Evolutionary conservation across 352 stramenopile species (phyloP).

Genomic region (Globisporangium recalcitrans): DNA sequence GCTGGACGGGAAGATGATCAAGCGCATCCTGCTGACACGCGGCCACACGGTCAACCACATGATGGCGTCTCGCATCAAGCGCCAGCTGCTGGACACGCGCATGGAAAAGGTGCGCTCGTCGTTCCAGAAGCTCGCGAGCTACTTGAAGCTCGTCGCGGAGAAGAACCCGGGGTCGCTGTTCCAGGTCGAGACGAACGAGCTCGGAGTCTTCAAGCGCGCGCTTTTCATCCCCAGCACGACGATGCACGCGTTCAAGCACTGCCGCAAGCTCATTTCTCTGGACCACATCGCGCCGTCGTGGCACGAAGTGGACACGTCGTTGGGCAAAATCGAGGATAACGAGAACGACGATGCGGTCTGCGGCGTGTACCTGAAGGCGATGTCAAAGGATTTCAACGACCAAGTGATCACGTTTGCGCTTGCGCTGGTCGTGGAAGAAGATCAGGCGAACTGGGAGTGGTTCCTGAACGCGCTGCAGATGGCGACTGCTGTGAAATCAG

Average conservation of each 20-base stretch:
- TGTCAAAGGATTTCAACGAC: slow-evolving; percentile 75
- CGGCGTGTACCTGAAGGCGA: slow-evolving; percentile 65
- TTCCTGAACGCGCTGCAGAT: slow-evolving; percentile 52
- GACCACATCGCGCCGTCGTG: slow-evolving; percentile 48
- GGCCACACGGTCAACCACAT: slow-evolving; percentile 81
- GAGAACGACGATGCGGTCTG: slow-evolving; percentile 68
- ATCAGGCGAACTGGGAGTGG: slow-evolving; percentile 72
- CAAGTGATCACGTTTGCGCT: slow-evolving; percentile 58
- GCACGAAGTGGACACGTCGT: slow-evolving; percentile 27
- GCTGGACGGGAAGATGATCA: slow-evolving; percentile 71
- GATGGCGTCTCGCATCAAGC: slow-evolving; percentile 79
- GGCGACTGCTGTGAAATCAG: slow-evolving; percentile 37
- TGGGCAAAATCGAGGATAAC: slow-evolving; percentile 44
- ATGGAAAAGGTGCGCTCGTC: slow-evolving; percentile 51
- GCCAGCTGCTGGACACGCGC: slow-evolving; percentile 56
- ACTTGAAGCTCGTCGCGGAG: slow-evolving; percentile 54
- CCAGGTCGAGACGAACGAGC: slow-evolving; percentile 43
- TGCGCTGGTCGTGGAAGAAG: slow-evolving; percentile 60
- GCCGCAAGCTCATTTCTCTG: slow-evolving; percentile 56
- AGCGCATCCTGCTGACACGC: slow-evolving; percentile 57
- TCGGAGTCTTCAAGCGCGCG: slow-evolving; percentile 52
- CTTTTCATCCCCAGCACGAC: slow-evolving; percentile 55
- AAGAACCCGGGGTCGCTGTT: slow-evolving; percentile 64
- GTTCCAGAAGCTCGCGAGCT: slow-evolving; percentile 63
- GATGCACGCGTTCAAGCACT: slow-evolving; percentile 47